Base-by-base conservation (phyloP, 148 eudicot genomes). In the Fagopyrum tataricum region DNA sequence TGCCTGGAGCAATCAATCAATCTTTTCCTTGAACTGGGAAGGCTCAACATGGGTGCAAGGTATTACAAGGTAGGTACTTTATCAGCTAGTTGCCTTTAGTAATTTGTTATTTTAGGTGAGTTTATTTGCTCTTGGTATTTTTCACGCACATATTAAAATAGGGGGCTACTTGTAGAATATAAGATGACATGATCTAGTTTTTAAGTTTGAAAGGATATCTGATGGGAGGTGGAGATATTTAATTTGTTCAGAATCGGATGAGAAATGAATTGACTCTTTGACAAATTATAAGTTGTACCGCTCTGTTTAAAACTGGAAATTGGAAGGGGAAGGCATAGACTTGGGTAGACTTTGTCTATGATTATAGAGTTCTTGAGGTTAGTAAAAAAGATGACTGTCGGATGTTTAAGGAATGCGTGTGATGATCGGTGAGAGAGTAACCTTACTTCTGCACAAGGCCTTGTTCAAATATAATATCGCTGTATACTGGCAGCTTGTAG, bases 1-100 rank as follows among this genome's bases (percentile, higher is more conserved):
- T 89, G 93, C 79, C 82, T 94, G 81, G 91, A 85, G 81, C 91
- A 89, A 80, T 72, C 91, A 9, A 83, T 83, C 11, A 82, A 91
- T 77, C 37, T 88, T 37, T 91, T 94, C 71, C 78, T 85, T 81
- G 97, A 94, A 62, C 84, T 89, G 73, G 98, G 98, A 85, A 82
- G 96, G 84, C 88, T 94, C 52, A 89, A 76, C 71, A 89, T 91
- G 98, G 83, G 90, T 51, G 97, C 96, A 74, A 87, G 98, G 82
- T 87, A 91, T 68, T 94, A 86, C 80, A 91, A 94, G 98, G 98
- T 94, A 84, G 8, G 1, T 70, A 2, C 21, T 37, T 64, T 31
- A 64, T 64, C 15, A 46, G 20, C 1, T 37, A 14, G 37, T 39
- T 12, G 31, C 20, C 11, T 12, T 55, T 26, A 55, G 21, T 18